A percentile compares a stretch with the other conserved stretches of the same genome.
These are phyloP conservation scores for Filobasidium floriforme DNA, from an alignment of 768 basidiomycete species.

Conservation along the genomic window DNA sequence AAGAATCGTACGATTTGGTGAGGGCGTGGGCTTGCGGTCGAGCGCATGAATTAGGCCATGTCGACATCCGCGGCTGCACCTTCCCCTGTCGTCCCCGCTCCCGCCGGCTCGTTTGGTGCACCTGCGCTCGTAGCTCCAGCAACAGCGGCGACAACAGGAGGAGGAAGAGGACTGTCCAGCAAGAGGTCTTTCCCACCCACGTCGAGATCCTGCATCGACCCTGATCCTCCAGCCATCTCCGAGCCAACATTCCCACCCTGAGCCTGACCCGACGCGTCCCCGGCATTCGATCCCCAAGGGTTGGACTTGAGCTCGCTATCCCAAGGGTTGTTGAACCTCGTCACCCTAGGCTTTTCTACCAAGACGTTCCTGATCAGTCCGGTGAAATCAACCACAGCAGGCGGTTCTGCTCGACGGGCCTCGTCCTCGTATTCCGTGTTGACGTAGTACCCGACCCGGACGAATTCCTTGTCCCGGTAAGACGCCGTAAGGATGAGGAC, in stretches of 20 bases:
- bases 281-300: slow-evolving; percentile 32
- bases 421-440: slow-evolving; percentile 97
- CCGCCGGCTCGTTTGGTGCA: not conserved
- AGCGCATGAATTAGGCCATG: not conserved
- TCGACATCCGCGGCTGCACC: not conserved
- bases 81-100: not conserved
- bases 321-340: slow-evolving; percentile 50
- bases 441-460: slow-evolving; percentile 98
- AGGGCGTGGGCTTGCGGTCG: too few relatives aligned
- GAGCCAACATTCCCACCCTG: not conserved
- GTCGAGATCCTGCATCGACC: slow-evolving; percentile 1
- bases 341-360: slow-evolving; percentile 85
- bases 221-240: slow-evolving; percentile 6
- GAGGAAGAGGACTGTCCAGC: slow-evolving; percentile 32
- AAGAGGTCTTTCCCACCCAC: slow-evolving; percentile 21
- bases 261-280: not conserved
- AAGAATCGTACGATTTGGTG: too few relatives aligned
- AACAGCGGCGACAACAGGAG: slow-evolving; percentile 24
- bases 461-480: slow-evolving; percentile 95
- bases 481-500: slow-evolving; percentile 94
- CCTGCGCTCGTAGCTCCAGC: not conserved
- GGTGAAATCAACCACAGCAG: slow-evolving; percentile 63
- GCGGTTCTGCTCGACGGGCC: slow-evolving; percentile 71
- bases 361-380: slow-evolving; percentile 72
- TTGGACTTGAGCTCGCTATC: slow-evolving; percentile 14